Conservation (phyloP, 495 filamentous ascomycete species). For the Penicillium nucicola region DNA sequence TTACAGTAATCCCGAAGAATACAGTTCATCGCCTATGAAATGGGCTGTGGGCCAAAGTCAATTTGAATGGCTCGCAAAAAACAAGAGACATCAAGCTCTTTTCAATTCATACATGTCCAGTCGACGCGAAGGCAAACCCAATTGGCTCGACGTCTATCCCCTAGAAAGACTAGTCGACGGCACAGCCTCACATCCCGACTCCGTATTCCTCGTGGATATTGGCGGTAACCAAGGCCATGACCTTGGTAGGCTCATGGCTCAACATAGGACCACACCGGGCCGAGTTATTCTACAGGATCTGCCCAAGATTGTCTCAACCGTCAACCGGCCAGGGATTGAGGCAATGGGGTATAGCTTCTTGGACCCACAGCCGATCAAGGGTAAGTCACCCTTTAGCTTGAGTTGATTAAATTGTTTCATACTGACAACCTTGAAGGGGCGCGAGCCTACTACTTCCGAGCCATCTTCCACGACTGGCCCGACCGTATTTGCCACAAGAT, state of each 20-base stretch:
- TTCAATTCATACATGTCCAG: conserved; percentile 45
- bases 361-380: conserved; percentile 12
- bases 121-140: conserved; percentile 34
- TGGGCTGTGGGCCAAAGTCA: conserved; percentile 13
- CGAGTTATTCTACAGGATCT: conserved; percentile 11
- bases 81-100: conserved; percentile 3
- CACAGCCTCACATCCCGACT: conserved; percentile 6
- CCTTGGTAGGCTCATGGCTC: conserved; percentile 22
- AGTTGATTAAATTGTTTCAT: background rate
- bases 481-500: conserved; percentile 31
- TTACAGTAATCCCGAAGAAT: conserved; percentile 17
- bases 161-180: conserved; percentile 29
- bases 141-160: conserved; percentile 43
- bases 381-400: background rate
- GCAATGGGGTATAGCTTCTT: conserved; percentile 12
- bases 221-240: conserved; percentile 48
- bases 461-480: conserved; percentile 46
- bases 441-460: conserved; percentile 41
- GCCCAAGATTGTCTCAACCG: conserved; percentile 1
- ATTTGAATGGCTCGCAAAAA: conserved; percentile 10
- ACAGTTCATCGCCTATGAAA: conserved; percentile 4
- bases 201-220: conserved; percentile 42
- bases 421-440: conserved; percentile 18
- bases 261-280: background rate
- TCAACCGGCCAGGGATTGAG: conserved; percentile 3